Evolutionary conservation across 805 yeast genomes (phyloP).

Genomic region (Ogataea sp.): DNA sequence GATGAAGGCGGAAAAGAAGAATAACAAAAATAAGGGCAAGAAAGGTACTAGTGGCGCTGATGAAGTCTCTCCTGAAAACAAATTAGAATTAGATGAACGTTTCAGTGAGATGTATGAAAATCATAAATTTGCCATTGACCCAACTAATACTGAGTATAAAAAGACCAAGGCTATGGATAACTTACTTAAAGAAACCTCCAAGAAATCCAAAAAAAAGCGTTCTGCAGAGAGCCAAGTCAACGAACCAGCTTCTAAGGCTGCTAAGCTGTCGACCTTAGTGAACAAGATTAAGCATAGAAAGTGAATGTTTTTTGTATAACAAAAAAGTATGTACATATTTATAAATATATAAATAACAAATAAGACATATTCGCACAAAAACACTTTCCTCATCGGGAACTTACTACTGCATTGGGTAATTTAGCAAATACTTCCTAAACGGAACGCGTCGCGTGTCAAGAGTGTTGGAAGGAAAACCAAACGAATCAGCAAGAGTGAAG

Average conservation of each 20-base stretch:
- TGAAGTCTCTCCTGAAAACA: constrained; percentile 43
- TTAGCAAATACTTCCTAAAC: no score
- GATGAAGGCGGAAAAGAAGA: constrained; percentile 61
- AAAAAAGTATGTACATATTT: not conserved
- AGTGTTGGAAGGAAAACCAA: no score
- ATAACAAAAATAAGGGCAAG: constrained; percentile 36
- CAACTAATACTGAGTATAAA: constrained; percentile 84
- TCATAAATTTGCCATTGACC: constrained; percentile 91
- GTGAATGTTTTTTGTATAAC: not conserved
- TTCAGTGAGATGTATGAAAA: constrained; percentile 76
- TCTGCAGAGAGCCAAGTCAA: not conserved
- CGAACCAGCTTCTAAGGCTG: constrained; percentile 6
- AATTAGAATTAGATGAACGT: constrained; percentile 64
- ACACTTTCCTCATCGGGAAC: not conserved
- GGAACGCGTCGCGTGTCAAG: no score
- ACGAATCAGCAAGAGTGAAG: no score
- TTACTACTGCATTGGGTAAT: no score
- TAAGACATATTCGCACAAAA: not conserved
- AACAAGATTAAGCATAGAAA: constrained; percentile 40
- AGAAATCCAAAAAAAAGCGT: constrained; percentile 28
- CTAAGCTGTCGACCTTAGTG: constrained; percentile 28
- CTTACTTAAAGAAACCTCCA: constrained; percentile 67
- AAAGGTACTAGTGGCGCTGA: constrained; percentile 44
- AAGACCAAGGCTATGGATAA: constrained; percentile 81
- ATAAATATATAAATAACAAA: not conserved